phyloP scores from a whole-genome alignment of 345 rosid species.

The Hibiscus trionum region DNA sequence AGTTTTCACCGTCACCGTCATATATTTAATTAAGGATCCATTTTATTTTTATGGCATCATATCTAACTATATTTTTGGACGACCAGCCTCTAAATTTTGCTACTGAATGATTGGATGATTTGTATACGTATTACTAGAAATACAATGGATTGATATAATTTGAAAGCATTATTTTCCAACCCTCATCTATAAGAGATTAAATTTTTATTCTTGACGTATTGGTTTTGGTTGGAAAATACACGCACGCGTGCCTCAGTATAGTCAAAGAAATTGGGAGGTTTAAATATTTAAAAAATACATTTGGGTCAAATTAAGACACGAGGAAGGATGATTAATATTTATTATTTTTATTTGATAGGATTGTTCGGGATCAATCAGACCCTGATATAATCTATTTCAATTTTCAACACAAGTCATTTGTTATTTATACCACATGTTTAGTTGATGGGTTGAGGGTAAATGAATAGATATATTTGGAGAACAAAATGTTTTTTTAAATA shows the following conservation, averaged over 20 bases:
- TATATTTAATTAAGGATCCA: not conserved
- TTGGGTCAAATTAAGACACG: conserved; percentile 47
- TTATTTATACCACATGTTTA: too few species aligned
- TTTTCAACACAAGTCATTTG: too few species aligned
- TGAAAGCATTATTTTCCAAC: not conserved
- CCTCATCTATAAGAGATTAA: not conserved
- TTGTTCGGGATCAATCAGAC: too few species aligned
- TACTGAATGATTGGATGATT: not conserved
- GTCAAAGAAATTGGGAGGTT: conserved; percentile 24
- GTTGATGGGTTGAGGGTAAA: not conserved
- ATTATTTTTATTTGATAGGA: too few species aligned
- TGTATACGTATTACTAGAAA: not conserved
- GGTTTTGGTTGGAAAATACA: not conserved
- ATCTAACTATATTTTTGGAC: not conserved
- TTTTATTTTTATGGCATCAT: not conserved
- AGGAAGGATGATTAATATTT: not conserved
- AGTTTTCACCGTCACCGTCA: too few species aligned
- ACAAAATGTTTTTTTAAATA: not conserved
- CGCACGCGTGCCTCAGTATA: conserved; percentile 18
- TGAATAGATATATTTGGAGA: not conserved
- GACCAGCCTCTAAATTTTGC: not conserved
- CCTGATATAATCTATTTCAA: too few species aligned
- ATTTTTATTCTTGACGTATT: conserved; percentile 29
- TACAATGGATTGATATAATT: conserved; percentile 19
- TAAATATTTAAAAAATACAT: not conserved